Base-by-base conservation (phyloP, 305 asterid genomes). In the Solanum hybrid region DNA sequence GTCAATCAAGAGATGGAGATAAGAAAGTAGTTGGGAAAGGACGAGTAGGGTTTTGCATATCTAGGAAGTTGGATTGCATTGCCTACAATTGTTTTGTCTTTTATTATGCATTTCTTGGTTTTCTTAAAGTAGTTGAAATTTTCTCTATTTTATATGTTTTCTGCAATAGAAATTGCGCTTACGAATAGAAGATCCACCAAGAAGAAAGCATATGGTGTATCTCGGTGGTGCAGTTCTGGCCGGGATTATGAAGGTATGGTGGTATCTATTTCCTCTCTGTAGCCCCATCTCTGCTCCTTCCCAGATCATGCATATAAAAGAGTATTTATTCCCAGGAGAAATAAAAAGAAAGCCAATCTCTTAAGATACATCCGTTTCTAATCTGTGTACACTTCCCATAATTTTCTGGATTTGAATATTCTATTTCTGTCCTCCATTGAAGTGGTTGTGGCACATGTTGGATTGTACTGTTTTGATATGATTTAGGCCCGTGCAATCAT, bases 181-280 rank as follows among this genome's bases (percentile, higher is more conserved):
- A 91, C 90, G 99, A 90, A 96, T 97, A 90, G 99, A 97, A 93
- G 99, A 96, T 92, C 99, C 99, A 40, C 99, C 99, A 42, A 94
- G 99, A 86, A 95, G 99, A 91, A 97, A 97, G 89, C 99, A 97
- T 92, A 97, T 97, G 99, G 99, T 97, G 86, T 96, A 96, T 93
- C 98, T 96, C 20, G 98, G 99, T 89, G 99, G 99, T 8, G 99
- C 99, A 40, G 99, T 97, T 88, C 99, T 97, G 89, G 99, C 99
- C 35, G 99, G 99, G 92, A 97, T 96, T 89, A 97, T 97, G 99
- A 97, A 96, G 99, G 99, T 97, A 88, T 90, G 42, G 64, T 90
- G 72, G 66, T 89, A 73, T 51, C 79, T 88, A 75, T 66, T 89
- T 78, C 69, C 86, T 75, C 90, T 87, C 86, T 88, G 72, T 84